A percentile compares a stretch with the other conserved stretches of the same genome.
phyloP scores from a whole-genome alignment of 805 yeast species.

The Starmera caribaea region DNA sequence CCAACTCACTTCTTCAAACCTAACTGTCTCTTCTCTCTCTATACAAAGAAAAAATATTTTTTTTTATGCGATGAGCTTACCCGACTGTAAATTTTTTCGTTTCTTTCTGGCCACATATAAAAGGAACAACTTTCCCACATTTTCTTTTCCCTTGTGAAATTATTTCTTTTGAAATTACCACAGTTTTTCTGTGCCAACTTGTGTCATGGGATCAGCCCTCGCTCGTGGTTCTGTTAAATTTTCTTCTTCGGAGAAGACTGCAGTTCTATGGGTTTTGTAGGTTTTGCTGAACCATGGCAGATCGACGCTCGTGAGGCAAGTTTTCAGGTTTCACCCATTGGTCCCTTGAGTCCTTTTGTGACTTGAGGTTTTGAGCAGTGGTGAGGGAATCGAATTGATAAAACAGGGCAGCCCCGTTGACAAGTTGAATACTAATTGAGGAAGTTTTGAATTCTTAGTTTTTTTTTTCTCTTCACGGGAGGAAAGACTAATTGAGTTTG shows the following conservation, averaged over 20 bases:
- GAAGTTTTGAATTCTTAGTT: conserved; percentile 49
- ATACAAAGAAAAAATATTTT: background rate
- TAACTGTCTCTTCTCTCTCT: background rate
- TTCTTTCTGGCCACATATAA: background rate
- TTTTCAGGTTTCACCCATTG: conserved; percentile 9
- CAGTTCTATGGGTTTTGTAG: conserved; percentile 14
- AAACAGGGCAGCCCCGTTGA: conserved; percentile 96
- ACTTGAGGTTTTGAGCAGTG: conserved; percentile 45
- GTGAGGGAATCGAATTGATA: conserved; percentile 21
- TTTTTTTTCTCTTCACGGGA: conserved; percentile 5
- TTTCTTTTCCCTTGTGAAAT: background rate
- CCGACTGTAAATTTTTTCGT: background rate
- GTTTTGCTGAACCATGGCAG: conserved; percentile 29
- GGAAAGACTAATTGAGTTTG: conserved; percentile 15
- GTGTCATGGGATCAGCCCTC: conserved; percentile 40
- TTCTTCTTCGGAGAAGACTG: conserved; percentile 17
- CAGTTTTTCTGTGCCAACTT: conserved; percentile 28
- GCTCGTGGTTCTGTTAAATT: conserved; percentile 19
- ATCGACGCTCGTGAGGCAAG: conserved; percentile 49
- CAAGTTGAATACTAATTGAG: conserved; percentile 77
- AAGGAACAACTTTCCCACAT: background rate
- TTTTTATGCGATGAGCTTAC: background rate
- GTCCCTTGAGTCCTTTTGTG: conserved; percentile 15
- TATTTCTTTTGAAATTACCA: conserved; percentile 1
- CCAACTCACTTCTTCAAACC: background rate